Conservation (phyloP, 345 rosid genomes). For the Gossypium rotundifolium region DNA sequence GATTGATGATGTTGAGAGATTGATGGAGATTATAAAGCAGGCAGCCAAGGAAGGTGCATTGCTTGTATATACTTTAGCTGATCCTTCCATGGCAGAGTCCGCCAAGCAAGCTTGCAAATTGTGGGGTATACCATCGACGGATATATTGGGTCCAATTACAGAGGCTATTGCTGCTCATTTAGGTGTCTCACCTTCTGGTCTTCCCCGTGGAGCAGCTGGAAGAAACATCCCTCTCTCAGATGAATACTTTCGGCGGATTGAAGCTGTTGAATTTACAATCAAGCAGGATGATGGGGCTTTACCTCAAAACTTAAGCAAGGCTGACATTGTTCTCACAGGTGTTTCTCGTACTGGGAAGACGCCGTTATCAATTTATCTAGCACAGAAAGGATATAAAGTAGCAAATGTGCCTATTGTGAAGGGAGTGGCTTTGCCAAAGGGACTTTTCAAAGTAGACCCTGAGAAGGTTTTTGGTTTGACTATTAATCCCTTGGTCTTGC, state of each 20-base stretch:
- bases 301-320: slow-evolving; percentile 62
- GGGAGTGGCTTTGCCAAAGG: slow-evolving; percentile 59
- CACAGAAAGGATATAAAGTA: slow-evolving; percentile 85
- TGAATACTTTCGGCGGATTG: slow-evolving; percentile 63
- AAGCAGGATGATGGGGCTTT: slow-evolving; percentile 85
- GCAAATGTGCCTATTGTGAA: slow-evolving; percentile 80
- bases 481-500: slow-evolving; percentile 64
- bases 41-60: slow-evolving; percentile 82
- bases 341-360: slow-evolving; percentile 90
- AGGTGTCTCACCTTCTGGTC: slow-evolving; percentile 78
- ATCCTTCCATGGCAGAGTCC: slow-evolving; percentile 69
- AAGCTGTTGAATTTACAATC: slow-evolving; percentile 85
- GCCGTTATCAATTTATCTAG: slow-evolving; percentile 67
- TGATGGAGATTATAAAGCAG: slow-evolving; percentile 74
- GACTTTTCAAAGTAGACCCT: slow-evolving; percentile 55
- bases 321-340: slow-evolving; percentile 69
- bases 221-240: slow-evolving; percentile 46
- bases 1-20: slow-evolving; percentile 67
- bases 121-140: slow-evolving; percentile 67
- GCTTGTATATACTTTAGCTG: slow-evolving; percentile 69
- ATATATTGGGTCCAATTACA: slow-evolving; percentile 81
- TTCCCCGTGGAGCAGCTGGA: slow-evolving; percentile 67
- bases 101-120: slow-evolving; percentile 58
- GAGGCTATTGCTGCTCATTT: slow-evolving; percentile 73
- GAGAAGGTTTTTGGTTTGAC: slow-evolving; percentile 73